Conservation (phyloP, 1,284 basidiomycete genomes). For the Clitocybe nebularis region DNA sequence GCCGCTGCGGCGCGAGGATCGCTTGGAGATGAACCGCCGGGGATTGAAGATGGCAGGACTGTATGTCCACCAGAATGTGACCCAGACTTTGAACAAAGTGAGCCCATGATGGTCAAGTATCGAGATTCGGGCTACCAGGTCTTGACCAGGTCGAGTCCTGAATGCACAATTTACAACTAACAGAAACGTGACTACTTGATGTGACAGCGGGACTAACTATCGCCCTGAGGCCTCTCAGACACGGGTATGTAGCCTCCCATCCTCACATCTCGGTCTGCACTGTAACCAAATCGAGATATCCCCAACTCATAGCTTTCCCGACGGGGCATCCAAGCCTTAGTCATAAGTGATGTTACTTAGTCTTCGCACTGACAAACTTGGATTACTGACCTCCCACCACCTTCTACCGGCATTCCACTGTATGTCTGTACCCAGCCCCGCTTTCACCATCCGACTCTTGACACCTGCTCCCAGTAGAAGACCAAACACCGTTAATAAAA, state of each 20-base stretch:
- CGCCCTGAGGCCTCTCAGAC: slow-evolving; percentile 20
- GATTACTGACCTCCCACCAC: slow-evolving; percentile 74
- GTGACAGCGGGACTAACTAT: too few species aligned
- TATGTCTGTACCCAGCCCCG: slow-evolving; percentile 61
- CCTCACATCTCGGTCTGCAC: slow-evolving; percentile 25
- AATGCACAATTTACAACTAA: too few species aligned
- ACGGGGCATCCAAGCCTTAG: slow-evolving; percentile 57
- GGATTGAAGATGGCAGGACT: slow-evolving; percentile 39
- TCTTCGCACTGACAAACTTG: slow-evolving; percentile 3
- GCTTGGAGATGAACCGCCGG: slow-evolving; percentile 25
- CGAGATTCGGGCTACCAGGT: too few species aligned
- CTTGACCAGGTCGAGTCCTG: too few species aligned
- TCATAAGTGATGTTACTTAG: slow-evolving; percentile 9
- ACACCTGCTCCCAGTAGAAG: slow-evolving; percentile 81
- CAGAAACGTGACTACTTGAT: too few species aligned
- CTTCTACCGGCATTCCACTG: slow-evolving; percentile 58
- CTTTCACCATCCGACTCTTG: slow-evolving; percentile 74
- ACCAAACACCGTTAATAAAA: slow-evolving; percentile 81
- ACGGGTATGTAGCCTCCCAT: slow-evolving; percentile 41
- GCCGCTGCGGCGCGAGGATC: slow-evolving; percentile 62
- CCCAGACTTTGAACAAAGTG: slow-evolving; percentile 60
- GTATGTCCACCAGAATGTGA: slow-evolving; percentile 50
- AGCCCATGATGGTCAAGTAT: too few species aligned
- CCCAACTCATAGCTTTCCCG: slow-evolving; percentile 48
- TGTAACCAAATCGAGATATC: slow-evolving; percentile 39